These are phyloP conservation scores for Macrophomina pseudophaseolina DNA, from an alignment of 2,329 filamentous ascomycete species.

Conservation along the genomic window DNA sequence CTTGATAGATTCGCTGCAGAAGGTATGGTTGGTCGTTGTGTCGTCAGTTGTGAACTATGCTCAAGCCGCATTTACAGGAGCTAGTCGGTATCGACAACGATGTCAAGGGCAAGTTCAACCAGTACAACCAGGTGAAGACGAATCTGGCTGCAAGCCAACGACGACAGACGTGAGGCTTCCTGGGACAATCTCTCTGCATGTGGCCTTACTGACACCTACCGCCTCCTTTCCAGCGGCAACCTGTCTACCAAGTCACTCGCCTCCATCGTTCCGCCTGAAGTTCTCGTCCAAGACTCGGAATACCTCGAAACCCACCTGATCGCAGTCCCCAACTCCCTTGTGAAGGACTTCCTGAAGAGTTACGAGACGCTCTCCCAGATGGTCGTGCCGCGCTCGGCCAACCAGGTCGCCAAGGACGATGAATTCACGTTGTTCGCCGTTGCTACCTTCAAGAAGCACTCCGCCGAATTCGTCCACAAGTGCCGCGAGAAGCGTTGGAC, in stretches of 20 bases:
- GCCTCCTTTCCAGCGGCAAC: slow-evolving; percentile 69
- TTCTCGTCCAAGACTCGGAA: slow-evolving; percentile 88
- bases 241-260: slow-evolving; percentile 91
- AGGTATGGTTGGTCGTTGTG: slow-evolving; percentile 59
- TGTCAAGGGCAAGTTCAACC: slow-evolving; percentile 90
- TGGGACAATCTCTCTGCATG: not conserved
- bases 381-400: slow-evolving; percentile 89
- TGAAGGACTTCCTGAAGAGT: slow-evolving; percentile 85
- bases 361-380: slow-evolving; percentile 90
- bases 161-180: slow-evolving; percentile 75
- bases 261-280: slow-evolving; percentile 75
- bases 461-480: slow-evolving; percentile 86
- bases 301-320: slow-evolving; percentile 96
- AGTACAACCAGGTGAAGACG: slow-evolving; percentile 91
- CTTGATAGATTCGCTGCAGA: slow-evolving; percentile 84
- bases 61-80: slow-evolving; percentile 62
- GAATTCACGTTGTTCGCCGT: slow-evolving; percentile 90
- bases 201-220: not conserved
- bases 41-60: not conserved
- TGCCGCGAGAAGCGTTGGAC: slow-evolving; percentile 93
- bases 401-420: slow-evolving; percentile 80
- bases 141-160: slow-evolving; percentile 81
- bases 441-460: slow-evolving; percentile 91
- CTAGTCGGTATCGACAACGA: slow-evolving; percentile 92
- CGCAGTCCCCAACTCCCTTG: slow-evolving; percentile 77